Conservation (phyloP, 495 filamentous ascomycete genomes). For the Podospora comata region DNA sequence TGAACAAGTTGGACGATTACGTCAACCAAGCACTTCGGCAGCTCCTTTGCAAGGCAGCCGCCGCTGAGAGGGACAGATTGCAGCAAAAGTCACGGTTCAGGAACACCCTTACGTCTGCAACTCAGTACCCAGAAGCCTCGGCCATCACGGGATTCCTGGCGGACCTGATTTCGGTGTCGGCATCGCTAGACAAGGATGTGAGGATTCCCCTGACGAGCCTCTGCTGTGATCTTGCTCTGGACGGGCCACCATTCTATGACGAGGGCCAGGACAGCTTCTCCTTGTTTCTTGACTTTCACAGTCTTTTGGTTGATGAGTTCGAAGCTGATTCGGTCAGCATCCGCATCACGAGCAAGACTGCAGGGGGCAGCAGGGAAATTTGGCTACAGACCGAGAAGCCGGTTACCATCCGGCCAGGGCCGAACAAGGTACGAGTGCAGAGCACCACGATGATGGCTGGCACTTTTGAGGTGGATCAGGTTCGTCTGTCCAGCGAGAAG, state of each 20-base stretch:
- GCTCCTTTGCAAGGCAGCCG: slow-evolving; percentile 71
- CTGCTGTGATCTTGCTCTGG: slow-evolving; percentile 67
- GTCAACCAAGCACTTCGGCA: slow-evolving; percentile 67
- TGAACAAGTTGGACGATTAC: slow-evolving; percentile 75
- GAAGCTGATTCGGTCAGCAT: slow-evolving; percentile 63
- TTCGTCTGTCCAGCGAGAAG: slow-evolving; percentile 66
- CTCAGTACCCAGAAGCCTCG: slow-evolving; percentile 51
- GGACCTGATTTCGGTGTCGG: slow-evolving; percentile 62
- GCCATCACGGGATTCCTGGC: slow-evolving; percentile 59
- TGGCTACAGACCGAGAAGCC: slow-evolving; percentile 55
- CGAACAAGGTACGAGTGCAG: slow-evolving; percentile 48
- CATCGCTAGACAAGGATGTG: slow-evolving; percentile 60
- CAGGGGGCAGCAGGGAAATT: slow-evolving; percentile 57
- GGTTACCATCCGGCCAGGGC: slow-evolving; percentile 52
- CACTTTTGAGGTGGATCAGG: slow-evolving; percentile 68
- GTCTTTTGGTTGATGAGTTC: slow-evolving; percentile 69
- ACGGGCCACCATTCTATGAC: slow-evolving; percentile 66
- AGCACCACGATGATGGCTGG: slow-evolving; percentile 65
- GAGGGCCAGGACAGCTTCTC: slow-evolving; percentile 75
- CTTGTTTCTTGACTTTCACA: slow-evolving; percentile 64
- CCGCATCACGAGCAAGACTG: slow-evolving; percentile 52
- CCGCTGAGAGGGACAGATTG: slow-evolving; percentile 49
- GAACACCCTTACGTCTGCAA: slow-evolving; percentile 13
- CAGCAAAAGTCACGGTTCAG: slow-evolving; percentile 38
- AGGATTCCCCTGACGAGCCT: slow-evolving; percentile 66